phyloP scores from a whole-genome alignment of 305 asterid species.

The Rubia peregrina region DNA sequence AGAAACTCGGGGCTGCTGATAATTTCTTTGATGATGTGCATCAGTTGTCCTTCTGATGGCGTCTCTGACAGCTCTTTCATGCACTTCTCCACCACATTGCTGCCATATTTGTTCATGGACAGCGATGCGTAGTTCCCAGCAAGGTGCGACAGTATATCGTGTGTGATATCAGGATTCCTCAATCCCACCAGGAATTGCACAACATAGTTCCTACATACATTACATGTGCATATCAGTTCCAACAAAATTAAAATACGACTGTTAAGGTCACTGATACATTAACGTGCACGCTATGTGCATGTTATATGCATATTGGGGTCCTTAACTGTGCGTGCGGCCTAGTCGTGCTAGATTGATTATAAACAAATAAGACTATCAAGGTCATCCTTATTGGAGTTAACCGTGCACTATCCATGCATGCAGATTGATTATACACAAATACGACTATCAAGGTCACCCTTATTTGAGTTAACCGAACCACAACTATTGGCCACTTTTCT shows the following conservation, averaged over 20 bases:
- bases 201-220: slow-evolving; percentile 49
- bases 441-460: too few relatives aligned
- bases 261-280: too few relatives aligned
- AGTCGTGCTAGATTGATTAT: too few relatives aligned
- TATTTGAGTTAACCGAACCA: too few relatives aligned
- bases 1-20: slow-evolving; percentile 29
- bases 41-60: slow-evolving; percentile 8
- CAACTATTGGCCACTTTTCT: too few relatives aligned
- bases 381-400: too few relatives aligned
- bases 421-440: too few relatives aligned
- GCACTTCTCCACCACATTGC: slow-evolving; percentile 63
- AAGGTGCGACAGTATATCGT: slow-evolving; percentile 25
- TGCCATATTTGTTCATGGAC: slow-evolving; percentile 50
- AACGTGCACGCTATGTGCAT: neutral
- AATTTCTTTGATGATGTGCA: slow-evolving; percentile 36
- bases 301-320: too few relatives aligned
- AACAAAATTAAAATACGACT: too few relatives aligned
- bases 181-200: slow-evolving; percentile 47
- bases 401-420: too few relatives aligned
- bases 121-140: slow-evolving; percentile 31
- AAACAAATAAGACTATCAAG: too few relatives aligned
- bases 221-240: neutral
- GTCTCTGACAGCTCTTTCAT: slow-evolving; percentile 21
- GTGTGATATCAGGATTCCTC: slow-evolving; percentile 14
- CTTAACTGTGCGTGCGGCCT: too few relatives aligned